Evolutionary conservation across 768 basidiomycete genomes (phyloP).

Genomic region (Russula sp.): DNA sequence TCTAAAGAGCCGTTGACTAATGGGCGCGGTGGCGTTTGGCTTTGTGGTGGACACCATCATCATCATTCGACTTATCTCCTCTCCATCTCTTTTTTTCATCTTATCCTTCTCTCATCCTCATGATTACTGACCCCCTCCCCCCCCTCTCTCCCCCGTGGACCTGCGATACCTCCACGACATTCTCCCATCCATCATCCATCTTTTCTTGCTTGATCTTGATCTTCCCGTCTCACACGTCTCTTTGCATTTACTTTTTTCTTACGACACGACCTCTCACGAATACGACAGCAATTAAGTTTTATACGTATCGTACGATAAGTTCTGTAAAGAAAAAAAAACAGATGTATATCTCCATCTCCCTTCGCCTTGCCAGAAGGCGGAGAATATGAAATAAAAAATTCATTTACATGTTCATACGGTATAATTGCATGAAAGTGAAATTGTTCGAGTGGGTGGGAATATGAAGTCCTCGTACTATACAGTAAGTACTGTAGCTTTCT

Average conservation of each 20-base stretch:
- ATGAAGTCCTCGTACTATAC: too few species aligned
- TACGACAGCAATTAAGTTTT: conserved; percentile 11
- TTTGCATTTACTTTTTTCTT: neutral
- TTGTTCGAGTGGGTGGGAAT: too few species aligned
- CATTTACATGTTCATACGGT: too few species aligned
- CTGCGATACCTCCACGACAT: neutral
- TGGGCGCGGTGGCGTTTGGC: neutral
- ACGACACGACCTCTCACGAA: conserved; percentile 2
- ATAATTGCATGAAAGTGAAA: too few species aligned
- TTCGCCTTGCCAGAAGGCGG: neutral
- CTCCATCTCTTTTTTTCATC: too few species aligned
- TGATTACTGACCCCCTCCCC: neutral
- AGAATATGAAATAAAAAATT: neutral
- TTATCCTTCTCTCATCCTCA: neutral
- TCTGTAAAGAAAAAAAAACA: neutral
- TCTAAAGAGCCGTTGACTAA: too few species aligned
- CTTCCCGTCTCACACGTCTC: neutral
- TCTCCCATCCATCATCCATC: neutral
- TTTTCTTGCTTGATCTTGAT: neutral
- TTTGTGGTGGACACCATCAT: neutral
- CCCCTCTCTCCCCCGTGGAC: too few species aligned
- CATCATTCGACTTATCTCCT: neutral
- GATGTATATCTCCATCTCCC: neutral
- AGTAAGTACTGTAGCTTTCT: too few species aligned
- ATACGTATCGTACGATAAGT: neutral